Conservation (phyloP, 1,139 yeast species). For the Taphrina pruni region DNA sequence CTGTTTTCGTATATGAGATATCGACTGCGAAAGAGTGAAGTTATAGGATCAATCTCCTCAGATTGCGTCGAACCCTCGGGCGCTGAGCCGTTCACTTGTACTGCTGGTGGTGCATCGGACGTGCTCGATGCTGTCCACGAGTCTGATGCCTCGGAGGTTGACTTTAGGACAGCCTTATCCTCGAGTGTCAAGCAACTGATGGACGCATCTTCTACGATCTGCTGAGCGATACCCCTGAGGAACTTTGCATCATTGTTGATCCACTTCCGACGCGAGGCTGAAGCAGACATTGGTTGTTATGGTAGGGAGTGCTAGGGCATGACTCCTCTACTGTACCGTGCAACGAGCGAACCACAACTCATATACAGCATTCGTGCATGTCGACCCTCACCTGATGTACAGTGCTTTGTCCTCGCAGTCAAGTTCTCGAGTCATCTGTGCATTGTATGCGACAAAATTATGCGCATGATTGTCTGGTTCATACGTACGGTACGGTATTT, state of each 20-base stretch:
- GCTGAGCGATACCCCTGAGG: constrained; percentile 27
- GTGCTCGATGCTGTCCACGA: constrained; percentile 5
- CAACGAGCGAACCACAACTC: neutral
- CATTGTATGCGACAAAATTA: too few relatives aligned
- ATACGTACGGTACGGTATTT: neutral
- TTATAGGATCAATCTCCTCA: constrained; percentile 25
- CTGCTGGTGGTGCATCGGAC: constrained; percentile 3
- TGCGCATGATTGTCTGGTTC: neutral
- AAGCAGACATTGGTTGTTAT: constrained; percentile 12
- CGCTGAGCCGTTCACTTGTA: neutral
- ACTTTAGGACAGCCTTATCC: constrained; percentile 21
- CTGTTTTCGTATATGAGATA: constrained; percentile 39
- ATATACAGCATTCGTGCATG: neutral
- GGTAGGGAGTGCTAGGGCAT: neutral
- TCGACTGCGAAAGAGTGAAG: constrained; percentile 37
- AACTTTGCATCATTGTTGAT: constrained; percentile 30
- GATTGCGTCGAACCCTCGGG: constrained; percentile 1
- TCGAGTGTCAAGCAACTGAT: constrained; percentile 15
- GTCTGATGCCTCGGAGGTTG: constrained; percentile 3
- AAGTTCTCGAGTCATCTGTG: too few relatives aligned
- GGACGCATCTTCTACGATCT: constrained; percentile 13
- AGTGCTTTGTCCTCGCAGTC: too few relatives aligned
- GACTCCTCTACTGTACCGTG: neutral
- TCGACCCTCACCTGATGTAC: neutral
- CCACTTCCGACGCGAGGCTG: constrained; percentile 25